Evolutionary conservation across 164 flowering plant genomes (phyloP), one percentile per base, ranked within the genome.

Genomic region (Piper betle): DNA sequence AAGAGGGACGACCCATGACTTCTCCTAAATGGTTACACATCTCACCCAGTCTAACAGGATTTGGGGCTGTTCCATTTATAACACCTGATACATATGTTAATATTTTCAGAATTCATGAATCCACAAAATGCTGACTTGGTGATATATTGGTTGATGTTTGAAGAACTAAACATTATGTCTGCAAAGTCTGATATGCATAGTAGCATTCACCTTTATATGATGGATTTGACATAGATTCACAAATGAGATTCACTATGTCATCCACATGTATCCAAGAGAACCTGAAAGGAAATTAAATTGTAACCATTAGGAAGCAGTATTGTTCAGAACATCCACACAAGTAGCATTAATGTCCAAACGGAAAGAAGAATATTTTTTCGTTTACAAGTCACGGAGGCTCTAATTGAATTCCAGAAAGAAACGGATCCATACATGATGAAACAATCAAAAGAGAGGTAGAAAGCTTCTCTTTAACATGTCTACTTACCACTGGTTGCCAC

Each of bases 241-340:
- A 86, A 41, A 93, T 85, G 58, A 93, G 73, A 69, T 72, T 83
- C 73, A 90, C 96, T n/a, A 93, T 70, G 82, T 93, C 99, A 69
- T 93, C 99, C 82, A 90, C 62, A 80, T 93, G 97, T 71, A 93
- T 93, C 99, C 99, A 93, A 8, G 99, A 93, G 77, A 93, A 93
- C 99, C 97, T 93, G 61, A 72, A 80, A 12, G 37, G 38, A 46
- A 8, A 46, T 38, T 10, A 63, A 25, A 25, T 25, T 25, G 33
- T 25, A 25, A 2, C 41, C 39, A 54, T 17, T 37, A 55, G 54
- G 38, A 53, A 7, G 20, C 19, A 55, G 19, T 9, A 60, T 41
- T 8, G 4, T 38, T 18, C 20, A 39, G 16, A 58, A 52, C 42
- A 57, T 37, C 59, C 52, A 41, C 64, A 52, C 16, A 37, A 17